Evolutionary conservation across 1,284 basidiomycete species (phyloP).

Genomic region (Ganoderma resinaceum): DNA sequence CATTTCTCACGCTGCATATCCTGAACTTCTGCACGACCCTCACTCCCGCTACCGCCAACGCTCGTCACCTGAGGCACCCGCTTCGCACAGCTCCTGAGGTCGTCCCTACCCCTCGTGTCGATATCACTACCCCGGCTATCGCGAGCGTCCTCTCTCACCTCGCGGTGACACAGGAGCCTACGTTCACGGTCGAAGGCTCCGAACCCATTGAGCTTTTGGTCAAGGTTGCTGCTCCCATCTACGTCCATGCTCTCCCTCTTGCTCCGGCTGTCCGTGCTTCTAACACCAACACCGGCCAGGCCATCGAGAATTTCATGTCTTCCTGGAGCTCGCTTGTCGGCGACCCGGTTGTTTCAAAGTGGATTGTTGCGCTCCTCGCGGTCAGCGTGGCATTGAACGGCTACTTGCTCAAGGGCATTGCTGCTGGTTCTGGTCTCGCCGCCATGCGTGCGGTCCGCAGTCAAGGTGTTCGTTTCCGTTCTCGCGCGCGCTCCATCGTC

Average conservation of each 20-base stretch:
- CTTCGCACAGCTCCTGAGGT: constrained; percentile 36
- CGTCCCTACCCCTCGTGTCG: constrained; percentile 58
- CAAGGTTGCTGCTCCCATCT: constrained; percentile 73
- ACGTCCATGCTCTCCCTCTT: constrained; percentile 58
- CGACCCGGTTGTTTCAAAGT: constrained; percentile 95
- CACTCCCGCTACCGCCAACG: constrained; percentile 73
- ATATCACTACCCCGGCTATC: constrained; percentile 68
- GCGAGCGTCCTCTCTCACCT: constrained; percentile 67
- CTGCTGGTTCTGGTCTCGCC: constrained; percentile 44
- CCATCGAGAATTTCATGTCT: constrained; percentile 88
- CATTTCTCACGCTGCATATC: constrained; percentile 89
- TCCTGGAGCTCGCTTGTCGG: constrained; percentile 96
- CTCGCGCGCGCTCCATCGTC: constrained; percentile 37
- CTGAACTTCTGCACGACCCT: constrained; percentile 95
- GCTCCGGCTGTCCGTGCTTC: constrained; percentile 19
- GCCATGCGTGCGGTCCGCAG: constrained; percentile 35
- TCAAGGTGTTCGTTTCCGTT: constrained; percentile 37
- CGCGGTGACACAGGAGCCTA: constrained; percentile 46
- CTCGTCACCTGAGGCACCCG: constrained; percentile 51
- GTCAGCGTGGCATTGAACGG: constrained; percentile 94
- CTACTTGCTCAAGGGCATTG: constrained; percentile 88
- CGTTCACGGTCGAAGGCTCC: constrained; percentile 39
- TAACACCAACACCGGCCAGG: constrained; percentile 39
- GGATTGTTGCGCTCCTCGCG: constrained; percentile 91
- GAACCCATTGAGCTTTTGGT: constrained; percentile 61